These are phyloP conservation scores for Hypomyces perniciosus DNA, from an alignment of 2,329 filamentous ascomycete genomes.

Conservation along the genomic window DNA sequence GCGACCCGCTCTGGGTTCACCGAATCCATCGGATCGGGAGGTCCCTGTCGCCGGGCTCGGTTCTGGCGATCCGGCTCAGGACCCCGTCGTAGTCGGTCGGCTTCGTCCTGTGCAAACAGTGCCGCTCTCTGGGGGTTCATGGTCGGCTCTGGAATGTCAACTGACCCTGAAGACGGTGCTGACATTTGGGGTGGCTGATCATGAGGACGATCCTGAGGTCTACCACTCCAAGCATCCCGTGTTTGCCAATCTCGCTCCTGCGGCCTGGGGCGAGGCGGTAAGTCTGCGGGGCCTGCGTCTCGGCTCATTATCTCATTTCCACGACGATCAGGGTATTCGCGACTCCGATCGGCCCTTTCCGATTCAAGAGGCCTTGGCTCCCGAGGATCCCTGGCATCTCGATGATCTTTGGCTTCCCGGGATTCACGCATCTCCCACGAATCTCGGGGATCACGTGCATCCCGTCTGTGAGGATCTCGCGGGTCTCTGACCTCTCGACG, in stretches of 20 bases:
- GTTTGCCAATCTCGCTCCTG: slow-evolving; percentile 37
- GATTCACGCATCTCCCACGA: slow-evolving; percentile 24
- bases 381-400: slow-evolving; percentile 31
- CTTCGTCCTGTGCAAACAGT: slow-evolving; percentile 35
- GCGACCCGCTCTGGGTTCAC: slow-evolving; percentile 45
- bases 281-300: slow-evolving; percentile 19
- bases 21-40: slow-evolving; percentile 27
- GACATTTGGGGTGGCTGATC: slow-evolving; percentile 22
- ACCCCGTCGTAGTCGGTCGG: slow-evolving; percentile 21
- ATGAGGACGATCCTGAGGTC: slow-evolving; percentile 24
- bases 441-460: slow-evolving; percentile 24
- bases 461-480: slow-evolving; percentile 23
- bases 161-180: slow-evolving; percentile 20
- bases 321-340: slow-evolving; percentile 41
- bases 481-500: slow-evolving; percentile 32
- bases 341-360: slow-evolving; percentile 34
- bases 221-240: slow-evolving; percentile 24
- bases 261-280: slow-evolving; percentile 33
- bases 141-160: slow-evolving; percentile 35
- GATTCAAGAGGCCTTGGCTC: slow-evolving; percentile 34
- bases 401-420: slow-evolving; percentile 30
- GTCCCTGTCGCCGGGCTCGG: slow-evolving; percentile 23
- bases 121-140: slow-evolving; percentile 53
- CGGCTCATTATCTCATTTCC: slow-evolving; percentile 29
- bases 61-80: slow-evolving; percentile 25